A percentile compares a stretch with the other conserved stretches of the same genome.
phyloP scores from a whole-genome alignment of 2,329 filamentous ascomycete species.

The Trichophyton simii region DNA sequence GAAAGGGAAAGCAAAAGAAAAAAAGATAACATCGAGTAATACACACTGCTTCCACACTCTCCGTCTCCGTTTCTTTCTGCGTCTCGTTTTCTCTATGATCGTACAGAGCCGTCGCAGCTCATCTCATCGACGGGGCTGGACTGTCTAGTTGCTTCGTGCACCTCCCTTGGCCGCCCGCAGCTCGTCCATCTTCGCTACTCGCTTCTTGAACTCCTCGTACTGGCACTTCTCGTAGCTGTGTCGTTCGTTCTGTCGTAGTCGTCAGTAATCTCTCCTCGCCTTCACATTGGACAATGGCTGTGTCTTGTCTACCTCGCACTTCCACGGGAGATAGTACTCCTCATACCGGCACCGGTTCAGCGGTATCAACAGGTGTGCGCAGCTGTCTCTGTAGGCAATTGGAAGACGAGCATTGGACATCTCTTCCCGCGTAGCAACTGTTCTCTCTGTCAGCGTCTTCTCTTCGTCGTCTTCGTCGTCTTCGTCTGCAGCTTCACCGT shows the following conservation, averaged over 20 bases:
- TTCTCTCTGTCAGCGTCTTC: not conserved
- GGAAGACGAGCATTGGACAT: constrained; percentile 88
- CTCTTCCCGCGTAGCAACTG: constrained; percentile 63
- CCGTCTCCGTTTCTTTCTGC: not conserved
- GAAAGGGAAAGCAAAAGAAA: too few species aligned
- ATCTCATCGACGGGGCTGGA: not conserved
- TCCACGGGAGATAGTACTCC: constrained; percentile 92
- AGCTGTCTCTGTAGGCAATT: constrained; percentile 85
- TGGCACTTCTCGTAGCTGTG: constrained; percentile 99
- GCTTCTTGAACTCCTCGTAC: constrained; percentile 96
- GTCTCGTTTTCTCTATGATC: not conserved
- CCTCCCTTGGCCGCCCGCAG: constrained; percentile 74
- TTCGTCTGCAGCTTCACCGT: not conserved
- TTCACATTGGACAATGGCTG: not conserved
- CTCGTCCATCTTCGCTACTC: constrained; percentile 97
- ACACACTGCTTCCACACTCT: not conserved
- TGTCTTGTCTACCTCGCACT: constrained; percentile 61
- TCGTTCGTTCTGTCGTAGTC: constrained; percentile 61
- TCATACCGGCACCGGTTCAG: constrained; percentile 89
- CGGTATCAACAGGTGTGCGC: constrained; percentile 86
- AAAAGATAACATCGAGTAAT: too few species aligned
- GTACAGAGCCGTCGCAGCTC: not conserved
- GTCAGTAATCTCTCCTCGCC: not conserved
- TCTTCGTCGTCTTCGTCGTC: not conserved
- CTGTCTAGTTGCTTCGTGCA: constrained; percentile 62